A percentile compares a stretch with the other conserved stretches of the same genome.
Evolutionary conservation across 805 yeast species (phyloP).

Genomic region (Sugiyamaella marilandica): DNA sequence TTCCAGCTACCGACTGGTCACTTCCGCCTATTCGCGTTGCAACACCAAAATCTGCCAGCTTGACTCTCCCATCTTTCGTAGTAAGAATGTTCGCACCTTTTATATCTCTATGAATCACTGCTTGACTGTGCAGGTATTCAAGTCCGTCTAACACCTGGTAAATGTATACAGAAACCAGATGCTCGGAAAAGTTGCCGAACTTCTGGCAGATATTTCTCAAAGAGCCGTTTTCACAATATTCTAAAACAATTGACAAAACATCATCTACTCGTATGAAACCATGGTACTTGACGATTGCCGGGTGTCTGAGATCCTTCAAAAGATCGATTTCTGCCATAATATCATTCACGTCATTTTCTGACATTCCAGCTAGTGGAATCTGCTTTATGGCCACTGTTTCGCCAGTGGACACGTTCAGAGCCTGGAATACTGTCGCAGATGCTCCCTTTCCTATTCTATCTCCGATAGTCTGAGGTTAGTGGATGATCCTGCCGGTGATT

Average conservation of each 20-base stretch:
- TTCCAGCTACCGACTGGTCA: slow-evolving; percentile 51
- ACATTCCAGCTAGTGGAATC: slow-evolving; percentile 46
- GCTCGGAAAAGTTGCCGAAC: slow-evolving; percentile 54
- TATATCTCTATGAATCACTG: slow-evolving; percentile 72
- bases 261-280: slow-evolving; percentile 56
- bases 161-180: slow-evolving; percentile 45
- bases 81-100: slow-evolving; percentile 70
- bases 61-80: slow-evolving; percentile 57
- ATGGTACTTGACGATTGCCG: slow-evolving; percentile 62
- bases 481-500: background rate
- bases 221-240: slow-evolving; percentile 64
- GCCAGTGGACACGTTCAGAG: slow-evolving; percentile 58
- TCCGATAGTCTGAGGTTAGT: slow-evolving; percentile 28
- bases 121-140: slow-evolving; percentile 62
- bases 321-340: slow-evolving; percentile 66
- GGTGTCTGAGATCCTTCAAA: slow-evolving; percentile 58
- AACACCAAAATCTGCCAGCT: slow-evolving; percentile 75
- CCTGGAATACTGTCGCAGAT: slow-evolving; percentile 79
- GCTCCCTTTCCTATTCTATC: slow-evolving; percentile 86
- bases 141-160: slow-evolving; percentile 56
- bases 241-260: slow-evolving; percentile 56
- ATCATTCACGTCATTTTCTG: slow-evolving; percentile 32
- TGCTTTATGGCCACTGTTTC: slow-evolving; percentile 78
- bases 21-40: slow-evolving; percentile 46
- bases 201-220: slow-evolving; percentile 48